Conservation (phyloP, 75 land plant species). For the Sequoia sempervirens region DNA sequence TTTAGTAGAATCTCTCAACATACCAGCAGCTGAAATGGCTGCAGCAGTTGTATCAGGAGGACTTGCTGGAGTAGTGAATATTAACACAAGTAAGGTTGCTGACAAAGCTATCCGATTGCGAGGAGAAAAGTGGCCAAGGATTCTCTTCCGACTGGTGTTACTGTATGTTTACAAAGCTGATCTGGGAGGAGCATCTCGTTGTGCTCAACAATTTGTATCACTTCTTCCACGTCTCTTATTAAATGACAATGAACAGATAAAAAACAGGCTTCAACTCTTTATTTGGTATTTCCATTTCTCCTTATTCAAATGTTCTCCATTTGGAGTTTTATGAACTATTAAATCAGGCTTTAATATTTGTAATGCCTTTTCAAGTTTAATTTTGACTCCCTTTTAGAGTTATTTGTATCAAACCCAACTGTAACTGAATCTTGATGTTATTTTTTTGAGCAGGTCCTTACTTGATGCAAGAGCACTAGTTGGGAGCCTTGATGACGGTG, state of each 20-base stretch:
- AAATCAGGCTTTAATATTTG: neutral
- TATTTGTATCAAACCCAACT: neutral
- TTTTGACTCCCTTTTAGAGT: neutral
- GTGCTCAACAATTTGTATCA: slow-evolving; percentile 77
- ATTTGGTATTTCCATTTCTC: slow-evolving; percentile 59
- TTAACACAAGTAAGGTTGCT: slow-evolving; percentile 56
- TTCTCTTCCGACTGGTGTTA: slow-evolving; percentile 67
- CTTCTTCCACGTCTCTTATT: slow-evolving; percentile 71
- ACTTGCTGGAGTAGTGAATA: slow-evolving; percentile 75
- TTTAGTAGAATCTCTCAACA: slow-evolving; percentile 90
- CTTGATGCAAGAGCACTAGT: slow-evolving; percentile 63
- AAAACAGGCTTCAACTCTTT: slow-evolving; percentile 81
- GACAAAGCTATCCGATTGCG: slow-evolving; percentile 93
- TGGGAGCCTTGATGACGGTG: slow-evolving; percentile 71
- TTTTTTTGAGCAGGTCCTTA: slow-evolving; percentile 57
- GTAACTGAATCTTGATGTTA: neutral
- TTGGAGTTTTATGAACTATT: neutral
- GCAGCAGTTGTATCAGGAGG: slow-evolving; percentile 98
- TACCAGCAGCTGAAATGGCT: slow-evolving; percentile 99
- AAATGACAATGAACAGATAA: slow-evolving; percentile 81
- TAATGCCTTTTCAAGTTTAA: slow-evolving; percentile 2
- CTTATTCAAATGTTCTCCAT: slow-evolving; percentile 1
- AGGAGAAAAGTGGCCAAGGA: slow-evolving; percentile 86
- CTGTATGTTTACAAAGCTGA: slow-evolving; percentile 70
- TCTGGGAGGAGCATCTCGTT: slow-evolving; percentile 71